Evolutionary conservation across 1,284 basidiomycete species (phyloP), one percentile per base, ranked within the genome.

Genomic region (Clitocybe nebularis): DNA sequence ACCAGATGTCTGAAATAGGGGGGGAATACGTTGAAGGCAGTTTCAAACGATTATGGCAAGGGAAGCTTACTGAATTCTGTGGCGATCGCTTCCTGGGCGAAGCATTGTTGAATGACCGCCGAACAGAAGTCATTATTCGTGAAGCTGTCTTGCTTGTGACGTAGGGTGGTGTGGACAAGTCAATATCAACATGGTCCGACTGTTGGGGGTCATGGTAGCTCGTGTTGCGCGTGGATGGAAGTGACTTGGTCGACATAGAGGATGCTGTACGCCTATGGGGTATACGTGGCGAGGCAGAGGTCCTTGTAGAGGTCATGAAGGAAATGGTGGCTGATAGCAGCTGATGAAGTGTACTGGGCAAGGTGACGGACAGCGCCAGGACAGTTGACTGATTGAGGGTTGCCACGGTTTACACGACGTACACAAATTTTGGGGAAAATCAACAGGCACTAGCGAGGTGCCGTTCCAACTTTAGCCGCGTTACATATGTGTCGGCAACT

Each of bases 61-160:
- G n/a, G n/a, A n/a, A n/a, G 58, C 66, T 47, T 46, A 60, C 61
- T 41, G 53, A 28, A 21, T 50, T 41, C 23, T 55, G 64, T 46
- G 53, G 54, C 50, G 58, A 61, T 41, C 62, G 61, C 47, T 54
- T 63, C 56, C 58, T 67, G 52, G 61, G 49, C 11, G 61, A 52
- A 5, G 62, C 54, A 5, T 57, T 55, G 21, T 59, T 52, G 54
- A 73, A 51, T 4, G 71, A 67, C 14, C 68, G 62, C 34, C 62
- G 64, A 39, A 77, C 64, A 20, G 69, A 69, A 37, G 59, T 63
- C 59, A 75, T 68, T 41, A 75, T 60, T 44, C 66, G 68, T 19
- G 68, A 68, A 1, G 71, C 63, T 17, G 61, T 55, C 41, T 56
- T 43, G 50, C 54, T 47, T 46, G 52, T 33, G 14, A 13, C 13